Evolutionary conservation across 805 yeast genomes (phyloP).

Genomic region (Yarrowia porcina): DNA sequence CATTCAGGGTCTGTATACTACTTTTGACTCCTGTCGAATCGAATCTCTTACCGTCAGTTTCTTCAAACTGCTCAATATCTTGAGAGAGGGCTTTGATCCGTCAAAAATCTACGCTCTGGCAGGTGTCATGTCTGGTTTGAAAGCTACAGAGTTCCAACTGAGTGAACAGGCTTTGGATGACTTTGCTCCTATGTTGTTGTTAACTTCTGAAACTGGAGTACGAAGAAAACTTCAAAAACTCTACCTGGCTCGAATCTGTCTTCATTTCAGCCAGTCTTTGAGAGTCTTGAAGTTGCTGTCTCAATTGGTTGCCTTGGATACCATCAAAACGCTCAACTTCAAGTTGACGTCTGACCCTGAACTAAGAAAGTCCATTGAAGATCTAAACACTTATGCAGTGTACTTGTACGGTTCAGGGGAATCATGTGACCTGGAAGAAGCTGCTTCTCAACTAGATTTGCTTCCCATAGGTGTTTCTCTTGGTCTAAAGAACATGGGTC

Average conservation of each 20-base stretch:
- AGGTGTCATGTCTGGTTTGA: conserved; percentile 3
- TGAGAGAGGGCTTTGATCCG: conserved; percentile 61
- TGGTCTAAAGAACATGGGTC: conserved; percentile 5
- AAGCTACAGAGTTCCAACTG: conserved; percentile 18
- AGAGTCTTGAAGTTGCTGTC: neutral
- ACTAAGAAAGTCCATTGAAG: conserved; percentile 85
- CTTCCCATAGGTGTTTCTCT: conserved; percentile 7
- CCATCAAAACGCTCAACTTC: neutral
- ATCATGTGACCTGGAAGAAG: neutral
- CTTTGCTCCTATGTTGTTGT: neutral
- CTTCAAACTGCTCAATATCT: conserved; percentile 47
- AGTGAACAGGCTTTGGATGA: neutral
- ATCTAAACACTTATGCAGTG: conserved; percentile 44
- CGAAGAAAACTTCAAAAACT: conserved; percentile 6
- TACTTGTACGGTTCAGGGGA: conserved; percentile 10
- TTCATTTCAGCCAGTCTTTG: conserved; percentile 8
- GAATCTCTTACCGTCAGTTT: conserved; percentile 36
- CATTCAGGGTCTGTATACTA: conserved; percentile 41
- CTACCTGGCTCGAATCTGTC: conserved; percentile 9
- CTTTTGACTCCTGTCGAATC: conserved; percentile 36
- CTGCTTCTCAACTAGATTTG: neutral
- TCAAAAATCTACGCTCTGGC: conserved; percentile 27
- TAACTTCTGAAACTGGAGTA: conserved; percentile 15
- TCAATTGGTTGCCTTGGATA: neutral
- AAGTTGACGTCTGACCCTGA: conserved; percentile 56